Percentiles rank a stretch among this genome's conserved stretches.
phyloP scores from a whole-genome alignment of 2,329 filamentous ascomycete species.

The Cercospora janseana region DNA sequence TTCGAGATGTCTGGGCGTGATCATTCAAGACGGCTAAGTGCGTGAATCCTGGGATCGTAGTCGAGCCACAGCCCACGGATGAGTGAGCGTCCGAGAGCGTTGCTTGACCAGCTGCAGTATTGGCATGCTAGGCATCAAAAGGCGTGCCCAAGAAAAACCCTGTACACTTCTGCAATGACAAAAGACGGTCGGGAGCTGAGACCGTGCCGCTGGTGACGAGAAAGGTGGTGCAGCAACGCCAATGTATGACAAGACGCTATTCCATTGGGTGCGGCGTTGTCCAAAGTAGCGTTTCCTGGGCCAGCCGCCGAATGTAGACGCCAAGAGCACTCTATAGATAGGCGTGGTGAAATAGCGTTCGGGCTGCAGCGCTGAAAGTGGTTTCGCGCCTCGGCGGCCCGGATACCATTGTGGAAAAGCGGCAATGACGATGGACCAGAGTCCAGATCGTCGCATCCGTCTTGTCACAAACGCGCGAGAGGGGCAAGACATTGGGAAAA shows the following conservation, averaged over 20 bases:
- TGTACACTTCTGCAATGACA: neutral
- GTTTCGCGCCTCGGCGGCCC: slow-evolving; percentile 6
- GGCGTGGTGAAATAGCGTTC: neutral
- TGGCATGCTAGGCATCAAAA: slow-evolving; percentile 22
- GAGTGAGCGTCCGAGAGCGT: neutral
- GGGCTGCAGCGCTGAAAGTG: neutral
- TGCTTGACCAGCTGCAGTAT: slow-evolving; percentile 12
- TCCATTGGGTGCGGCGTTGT: neutral
- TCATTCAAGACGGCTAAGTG: neutral
- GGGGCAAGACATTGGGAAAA: neutral
- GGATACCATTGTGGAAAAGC: slow-evolving; percentile 1
- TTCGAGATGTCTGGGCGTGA: slow-evolving; percentile 17
- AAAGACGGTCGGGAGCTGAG: slow-evolving; percentile 1
- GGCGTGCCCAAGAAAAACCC: too few relatives aligned
- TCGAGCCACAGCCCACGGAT: slow-evolving; percentile 2
- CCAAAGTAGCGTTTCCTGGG: slow-evolving; percentile 4
- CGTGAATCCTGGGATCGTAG: slow-evolving; percentile 6
- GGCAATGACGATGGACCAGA: slow-evolving; percentile 4
- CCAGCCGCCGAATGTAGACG: neutral
- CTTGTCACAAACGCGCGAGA: slow-evolving; percentile 2
- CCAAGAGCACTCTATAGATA: slow-evolving; percentile 1
- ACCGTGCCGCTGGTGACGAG: neutral
- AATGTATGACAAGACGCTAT: neutral
- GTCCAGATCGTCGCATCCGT: slow-evolving; percentile 6
- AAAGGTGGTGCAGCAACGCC: neutral